Percentiles rank a stretch among this genome's conserved stretches.
Conservation (phyloP, 176 grass and related monocot genomes). For the Triticum monococcum region DNA sequence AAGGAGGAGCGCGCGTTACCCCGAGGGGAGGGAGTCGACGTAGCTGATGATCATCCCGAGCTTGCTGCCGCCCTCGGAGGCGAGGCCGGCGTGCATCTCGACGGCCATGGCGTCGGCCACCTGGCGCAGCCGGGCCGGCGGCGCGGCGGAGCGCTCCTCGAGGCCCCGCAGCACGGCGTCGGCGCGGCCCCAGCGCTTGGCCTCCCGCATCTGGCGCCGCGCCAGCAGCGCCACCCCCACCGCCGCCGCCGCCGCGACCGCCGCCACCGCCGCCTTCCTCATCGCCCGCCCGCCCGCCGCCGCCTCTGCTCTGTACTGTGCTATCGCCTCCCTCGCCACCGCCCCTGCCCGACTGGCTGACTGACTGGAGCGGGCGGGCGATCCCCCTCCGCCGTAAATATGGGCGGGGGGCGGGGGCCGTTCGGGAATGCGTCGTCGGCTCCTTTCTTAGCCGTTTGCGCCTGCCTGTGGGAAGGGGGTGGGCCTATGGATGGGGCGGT, state of each 20-base stretch:
- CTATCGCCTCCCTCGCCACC: no score
- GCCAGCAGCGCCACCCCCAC: conserved; percentile 38
- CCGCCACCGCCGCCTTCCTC: conserved; percentile 33
- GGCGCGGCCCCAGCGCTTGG: conserved; percentile 34
- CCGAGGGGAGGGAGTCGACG: conserved; percentile 70
- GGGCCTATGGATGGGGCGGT: no score
- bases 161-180: conserved; percentile 48
- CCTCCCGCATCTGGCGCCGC: conserved; percentile 30
- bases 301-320: no score
- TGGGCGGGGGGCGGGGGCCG: not conserved
- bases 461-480: no score
- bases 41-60: conserved; percentile 90
- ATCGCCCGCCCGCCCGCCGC: conserved; percentile 15
- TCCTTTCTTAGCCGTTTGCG: not conserved
- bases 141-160: conserved; percentile 45
- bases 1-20: conserved; percentile 40
- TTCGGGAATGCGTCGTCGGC: not conserved
- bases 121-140: conserved; percentile 52
- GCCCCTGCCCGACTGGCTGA: no score
- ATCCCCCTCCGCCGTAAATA: not conserved
- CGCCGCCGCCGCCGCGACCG: conserved; percentile 29
- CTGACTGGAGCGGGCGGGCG: no score
- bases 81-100: conserved; percentile 74
- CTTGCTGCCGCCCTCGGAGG: conserved; percentile 48
- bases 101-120: conserved; percentile 73